phyloP scores from a whole-genome alignment of 164 flowering plant species.

The Magnolia kwangsiensis region DNA sequence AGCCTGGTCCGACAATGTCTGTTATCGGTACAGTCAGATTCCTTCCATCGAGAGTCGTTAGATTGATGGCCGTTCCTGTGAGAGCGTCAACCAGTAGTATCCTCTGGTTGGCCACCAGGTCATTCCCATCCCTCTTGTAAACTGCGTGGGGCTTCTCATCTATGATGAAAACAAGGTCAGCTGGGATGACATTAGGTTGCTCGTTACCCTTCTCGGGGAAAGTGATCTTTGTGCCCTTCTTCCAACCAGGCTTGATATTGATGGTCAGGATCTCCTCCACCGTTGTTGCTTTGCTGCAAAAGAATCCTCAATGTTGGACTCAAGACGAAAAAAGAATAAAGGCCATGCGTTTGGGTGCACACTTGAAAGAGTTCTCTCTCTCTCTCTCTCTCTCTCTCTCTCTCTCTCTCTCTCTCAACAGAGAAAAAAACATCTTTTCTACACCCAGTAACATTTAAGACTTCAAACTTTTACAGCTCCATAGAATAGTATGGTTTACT shows the following conservation, averaged over 20 bases:
- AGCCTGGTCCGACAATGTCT: slow-evolving; percentile 68
- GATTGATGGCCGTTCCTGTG: slow-evolving; percentile 65
- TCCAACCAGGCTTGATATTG: slow-evolving; percentile 93
- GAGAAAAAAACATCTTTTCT: no score
- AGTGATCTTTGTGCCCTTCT: slow-evolving; percentile 91
- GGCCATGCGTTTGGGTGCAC: not conserved
- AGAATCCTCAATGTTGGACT: not conserved
- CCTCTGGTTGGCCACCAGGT: slow-evolving; percentile 57
- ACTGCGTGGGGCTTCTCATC: slow-evolving; percentile 89
- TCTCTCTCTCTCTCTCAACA: not conserved
- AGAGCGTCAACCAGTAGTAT: slow-evolving; percentile 77
- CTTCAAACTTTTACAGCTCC: no score
- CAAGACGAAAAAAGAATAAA: not conserved
- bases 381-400: not conserved
- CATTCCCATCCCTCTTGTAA: slow-evolving; percentile 82
- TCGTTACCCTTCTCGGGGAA: slow-evolving; percentile 86
- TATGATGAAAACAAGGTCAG: slow-evolving; percentile 75
- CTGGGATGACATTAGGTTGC: slow-evolving; percentile 62
- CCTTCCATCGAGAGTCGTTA: slow-evolving; percentile 73
- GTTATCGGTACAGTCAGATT: slow-evolving; percentile 49
- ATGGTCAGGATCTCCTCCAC: slow-evolving; percentile 80
- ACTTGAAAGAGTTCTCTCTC: not conserved
- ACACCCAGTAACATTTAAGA: no score
- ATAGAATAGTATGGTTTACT: no score
- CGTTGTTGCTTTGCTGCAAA: slow-evolving; percentile 45